These are phyloP conservation scores for Zygnema cylindricum DNA, from an alignment of 139 green algal genomes.

Conservation along the genomic window DNA sequence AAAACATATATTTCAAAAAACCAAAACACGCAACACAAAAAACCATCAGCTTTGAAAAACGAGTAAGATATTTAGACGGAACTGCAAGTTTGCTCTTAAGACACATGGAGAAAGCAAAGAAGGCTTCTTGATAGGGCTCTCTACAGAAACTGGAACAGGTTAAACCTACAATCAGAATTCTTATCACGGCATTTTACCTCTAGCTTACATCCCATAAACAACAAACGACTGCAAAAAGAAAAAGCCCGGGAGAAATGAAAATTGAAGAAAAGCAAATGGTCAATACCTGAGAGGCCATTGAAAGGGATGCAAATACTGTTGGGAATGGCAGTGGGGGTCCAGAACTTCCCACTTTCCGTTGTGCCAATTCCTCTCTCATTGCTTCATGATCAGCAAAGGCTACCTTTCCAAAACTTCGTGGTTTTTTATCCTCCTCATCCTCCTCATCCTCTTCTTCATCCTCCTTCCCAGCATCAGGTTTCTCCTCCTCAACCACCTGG, in stretches of 20 bases:
- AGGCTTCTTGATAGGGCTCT: no score
- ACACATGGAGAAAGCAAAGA: background rate
- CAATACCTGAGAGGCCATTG: constrained; percentile 32
- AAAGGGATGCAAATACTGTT: constrained; percentile 39
- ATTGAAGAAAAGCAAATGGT: background rate
- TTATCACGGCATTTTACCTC: no score
- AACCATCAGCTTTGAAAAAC: no score
- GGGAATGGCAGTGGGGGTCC: background rate
- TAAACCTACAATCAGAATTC: no score
- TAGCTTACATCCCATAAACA: no score
- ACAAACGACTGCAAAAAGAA: background rate
- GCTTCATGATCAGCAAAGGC: background rate
- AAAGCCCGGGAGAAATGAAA: background rate
- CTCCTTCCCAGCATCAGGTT: background rate
- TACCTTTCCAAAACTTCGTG: constrained; percentile 41
- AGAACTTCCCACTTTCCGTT: background rate
- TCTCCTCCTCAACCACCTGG: background rate
- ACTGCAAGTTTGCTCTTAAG: background rate
- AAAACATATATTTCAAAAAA: no score
- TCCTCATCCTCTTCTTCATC: constrained; percentile 41
- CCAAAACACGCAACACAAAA: no score
- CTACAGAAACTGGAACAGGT: no score
- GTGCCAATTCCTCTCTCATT: background rate
- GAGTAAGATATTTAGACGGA: no score
- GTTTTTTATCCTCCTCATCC: constrained; percentile 44